Conservation (phyloP, 345 rosid species). For the Chamaenerion angustifolium region DNA sequence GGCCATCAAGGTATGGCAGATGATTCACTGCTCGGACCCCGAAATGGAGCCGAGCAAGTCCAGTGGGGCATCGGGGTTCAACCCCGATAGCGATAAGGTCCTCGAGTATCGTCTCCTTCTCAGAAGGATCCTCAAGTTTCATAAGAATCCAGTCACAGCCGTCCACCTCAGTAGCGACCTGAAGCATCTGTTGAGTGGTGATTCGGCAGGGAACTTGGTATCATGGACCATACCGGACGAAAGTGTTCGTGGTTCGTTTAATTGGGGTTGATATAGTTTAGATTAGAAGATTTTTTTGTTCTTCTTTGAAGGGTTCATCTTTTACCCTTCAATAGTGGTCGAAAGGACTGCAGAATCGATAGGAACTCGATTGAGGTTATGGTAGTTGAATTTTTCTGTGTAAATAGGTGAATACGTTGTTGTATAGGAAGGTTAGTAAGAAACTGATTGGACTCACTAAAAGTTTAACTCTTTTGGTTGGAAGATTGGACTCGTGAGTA, state of each 20-base stretch:
- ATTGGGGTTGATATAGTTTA: constrained; percentile 27
- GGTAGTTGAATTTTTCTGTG: no score
- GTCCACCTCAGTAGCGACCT: constrained; percentile 62
- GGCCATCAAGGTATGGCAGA: constrained; percentile 90
- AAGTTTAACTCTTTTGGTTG: no score
- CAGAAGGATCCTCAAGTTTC: constrained; percentile 71
- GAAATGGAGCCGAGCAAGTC: constrained; percentile 30
- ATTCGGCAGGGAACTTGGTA: constrained; percentile 66
- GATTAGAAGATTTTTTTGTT: no score
- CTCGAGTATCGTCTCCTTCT: constrained; percentile 81
- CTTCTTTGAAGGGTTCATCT: no score
- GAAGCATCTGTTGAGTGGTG: constrained; percentile 93
- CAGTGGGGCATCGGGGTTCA: constrained; percentile 26
- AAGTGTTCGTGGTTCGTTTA: constrained; percentile 45
- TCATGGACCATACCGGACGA: constrained; percentile 95
- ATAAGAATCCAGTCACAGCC: constrained; percentile 80
- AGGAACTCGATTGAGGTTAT: no score
- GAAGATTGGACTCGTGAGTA: no score
- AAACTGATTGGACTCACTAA: no score
- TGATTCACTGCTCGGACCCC: constrained; percentile 60
- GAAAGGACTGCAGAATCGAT: no score
- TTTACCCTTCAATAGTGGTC: no score
- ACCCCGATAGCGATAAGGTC: constrained; percentile 43
- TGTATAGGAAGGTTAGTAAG: no score
- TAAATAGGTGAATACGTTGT: no score